Conservation (phyloP, 2,329 filamentous ascomycete genomes). For the Leptographium flavum region DNA sequence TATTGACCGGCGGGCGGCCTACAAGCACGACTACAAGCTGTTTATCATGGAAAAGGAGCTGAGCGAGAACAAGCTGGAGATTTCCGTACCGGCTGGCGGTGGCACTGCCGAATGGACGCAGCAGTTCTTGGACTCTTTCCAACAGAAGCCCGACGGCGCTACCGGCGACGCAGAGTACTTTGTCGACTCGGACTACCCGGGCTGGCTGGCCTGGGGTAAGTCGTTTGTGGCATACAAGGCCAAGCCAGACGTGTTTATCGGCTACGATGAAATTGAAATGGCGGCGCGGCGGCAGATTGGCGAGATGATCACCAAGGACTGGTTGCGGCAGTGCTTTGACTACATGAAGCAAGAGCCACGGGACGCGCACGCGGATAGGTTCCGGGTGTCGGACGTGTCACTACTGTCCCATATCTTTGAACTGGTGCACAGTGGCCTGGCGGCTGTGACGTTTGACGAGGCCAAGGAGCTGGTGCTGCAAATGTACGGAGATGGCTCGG, state of each 20-base stretch:
- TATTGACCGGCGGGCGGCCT: constrained; percentile 74
- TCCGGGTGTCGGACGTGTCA: constrained; percentile 77
- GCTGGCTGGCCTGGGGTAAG: constrained; percentile 93
- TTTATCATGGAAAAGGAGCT: constrained; percentile 71
- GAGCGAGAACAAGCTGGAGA: constrained; percentile 60
- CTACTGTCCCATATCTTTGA: constrained; percentile 84
- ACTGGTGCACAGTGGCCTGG: constrained; percentile 67
- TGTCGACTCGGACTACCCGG: constrained; percentile 81
- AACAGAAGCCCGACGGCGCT: constrained; percentile 23
- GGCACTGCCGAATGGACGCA: constrained; percentile 68
- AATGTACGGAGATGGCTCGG: constrained; percentile 82
- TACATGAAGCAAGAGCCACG: constrained; percentile 34
- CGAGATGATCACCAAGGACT: constrained; percentile 61
- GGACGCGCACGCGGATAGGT: constrained; percentile 40
- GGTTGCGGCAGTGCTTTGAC: constrained; percentile 78
- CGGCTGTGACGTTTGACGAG: constrained; percentile 69
- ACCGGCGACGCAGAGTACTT: constrained; percentile 62
- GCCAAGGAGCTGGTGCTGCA: constrained; percentile 66
- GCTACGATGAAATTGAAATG: constrained; percentile 70
- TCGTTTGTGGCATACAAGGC: constrained; percentile 67
- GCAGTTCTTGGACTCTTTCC: constrained; percentile 65
- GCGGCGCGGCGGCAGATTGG: constrained; percentile 67
- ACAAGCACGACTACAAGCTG: constrained; percentile 74
- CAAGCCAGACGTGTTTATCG: constrained; percentile 50
- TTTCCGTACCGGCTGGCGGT: constrained; percentile 46